Base-by-base conservation (phyloP, 2,329 filamentous ascomycete species). In the Fusarium decemcellulare region DNA sequence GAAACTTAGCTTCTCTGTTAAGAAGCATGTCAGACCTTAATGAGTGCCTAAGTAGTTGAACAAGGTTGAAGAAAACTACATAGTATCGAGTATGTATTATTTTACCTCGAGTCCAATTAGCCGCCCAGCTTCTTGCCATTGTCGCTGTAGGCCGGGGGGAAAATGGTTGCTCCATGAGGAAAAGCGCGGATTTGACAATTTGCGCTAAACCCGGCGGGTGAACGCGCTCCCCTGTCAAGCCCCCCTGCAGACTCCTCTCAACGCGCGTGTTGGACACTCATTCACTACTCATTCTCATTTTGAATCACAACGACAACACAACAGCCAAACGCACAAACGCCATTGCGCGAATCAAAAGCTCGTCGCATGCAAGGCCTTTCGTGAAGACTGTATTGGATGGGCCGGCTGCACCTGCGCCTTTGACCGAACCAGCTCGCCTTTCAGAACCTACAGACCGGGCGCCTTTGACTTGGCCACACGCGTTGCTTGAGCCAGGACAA, bases 231-330 rank as follows among this genome's bases (percentile, higher is more conserved):
- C 68, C 65, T 69, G 65, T 71, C 61, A 61, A 55, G 16, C 61
- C 68, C 32, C 18, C 67, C 68, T 71, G 65, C 46, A 63, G 54
- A 52, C 57, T 69, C 68, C 65, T 57, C 60, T 71, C 68, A 68
- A 71, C 65, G 68, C 68, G 68, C 56, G 47, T 48, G 59, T 63
- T 63, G 68, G 54, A 56, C 58, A 64, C 37, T 71, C 57, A 63
- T 59, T 69, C 63, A 72, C 43, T 59, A 67, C 58, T 71, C 53
- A 63, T 57, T 43, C 63, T 62, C 66, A 65, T 57, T 47, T 68
- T 47, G 53, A 59, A 32, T 58, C 57, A 54, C 57, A 61, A 66
- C 56, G 66, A 64, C 68, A 66, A 66, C 60, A 63, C 56, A 59
- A 59, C 39, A 51, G 59, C 56, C 58, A 48, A 56, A 51, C 54